These are phyloP conservation scores for Casaregolazyma suthepensis DNA, from an alignment of 1,139 yeast species.

Conservation along the genomic window DNA sequence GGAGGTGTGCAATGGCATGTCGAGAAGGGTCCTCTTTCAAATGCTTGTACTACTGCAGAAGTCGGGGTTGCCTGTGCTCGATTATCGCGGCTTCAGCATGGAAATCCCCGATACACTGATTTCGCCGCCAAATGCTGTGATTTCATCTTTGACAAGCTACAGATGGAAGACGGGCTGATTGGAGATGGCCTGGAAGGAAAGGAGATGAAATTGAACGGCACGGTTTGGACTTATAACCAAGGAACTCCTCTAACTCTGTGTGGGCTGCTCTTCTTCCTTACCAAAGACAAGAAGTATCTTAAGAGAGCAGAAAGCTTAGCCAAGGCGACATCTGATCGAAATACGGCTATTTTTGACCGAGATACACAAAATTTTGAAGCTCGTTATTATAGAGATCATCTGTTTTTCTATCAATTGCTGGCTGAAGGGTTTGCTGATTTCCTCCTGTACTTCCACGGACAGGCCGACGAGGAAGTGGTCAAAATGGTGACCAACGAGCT, in stretches of 20 bases:
- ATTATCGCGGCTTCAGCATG: slow-evolving; percentile 47
- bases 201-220: slow-evolving; percentile 40
- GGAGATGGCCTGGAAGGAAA: slow-evolving; percentile 53
- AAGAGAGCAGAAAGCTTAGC: slow-evolving; percentile 55
- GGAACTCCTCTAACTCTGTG: slow-evolving; percentile 61
- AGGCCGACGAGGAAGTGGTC: slow-evolving; percentile 31
- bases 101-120: slow-evolving; percentile 40
- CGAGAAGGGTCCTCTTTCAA: slow-evolving; percentile 46
- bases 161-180: slow-evolving; percentile 53
- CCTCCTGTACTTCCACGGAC: slow-evolving; percentile 43
- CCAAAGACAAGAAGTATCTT: slow-evolving; percentile 51
- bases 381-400: slow-evolving; percentile 60
- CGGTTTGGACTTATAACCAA: slow-evolving; percentile 65
- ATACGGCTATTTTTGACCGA: slow-evolving; percentile 56
- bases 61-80: slow-evolving; percentile 63
- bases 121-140: slow-evolving; percentile 52
- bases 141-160: slow-evolving; percentile 48
- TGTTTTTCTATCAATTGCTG: slow-evolving; percentile 58
- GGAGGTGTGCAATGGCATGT: slow-evolving; percentile 64
- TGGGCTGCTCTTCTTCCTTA: slow-evolving; percentile 46
- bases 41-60: slow-evolving; percentile 66
- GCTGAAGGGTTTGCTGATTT: slow-evolving; percentile 69
- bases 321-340: slow-evolving; percentile 50
- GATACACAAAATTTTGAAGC: slow-evolving; percentile 49
- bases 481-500: slow-evolving; percentile 24